Evolutionary conservation across 805 yeast species (phyloP).

Genomic region (Hanseniaspora lindneri): DNA sequence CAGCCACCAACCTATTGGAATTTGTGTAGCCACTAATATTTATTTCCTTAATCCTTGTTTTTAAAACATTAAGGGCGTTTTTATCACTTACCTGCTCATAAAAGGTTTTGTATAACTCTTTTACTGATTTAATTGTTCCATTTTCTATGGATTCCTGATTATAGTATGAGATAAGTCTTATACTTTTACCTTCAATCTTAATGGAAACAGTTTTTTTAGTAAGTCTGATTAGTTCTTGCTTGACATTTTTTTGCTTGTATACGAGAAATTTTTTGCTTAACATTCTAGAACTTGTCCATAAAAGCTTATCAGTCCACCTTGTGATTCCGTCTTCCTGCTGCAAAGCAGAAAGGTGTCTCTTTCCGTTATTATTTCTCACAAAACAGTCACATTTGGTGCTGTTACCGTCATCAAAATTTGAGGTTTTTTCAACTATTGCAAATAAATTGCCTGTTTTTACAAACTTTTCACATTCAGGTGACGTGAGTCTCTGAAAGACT

Average conservation of each 20-base stretch:
- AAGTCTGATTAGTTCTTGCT: conserved; percentile 28
- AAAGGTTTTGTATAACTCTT: neutral
- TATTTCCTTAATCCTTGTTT: conserved; percentile 7
- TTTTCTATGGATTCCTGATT: neutral
- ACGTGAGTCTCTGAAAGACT: conserved; percentile 45
- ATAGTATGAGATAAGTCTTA: conserved; percentile 14
- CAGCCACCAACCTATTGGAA: neutral
- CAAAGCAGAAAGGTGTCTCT: conserved; percentile 2
- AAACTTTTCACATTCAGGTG: neutral
- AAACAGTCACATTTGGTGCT: conserved; percentile 34
- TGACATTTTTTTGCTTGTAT: conserved; percentile 48
- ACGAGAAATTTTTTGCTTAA: conserved; percentile 65
- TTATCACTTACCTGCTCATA: neutral
- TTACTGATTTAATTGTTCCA: neutral
- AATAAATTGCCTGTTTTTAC: conserved; percentile 4
- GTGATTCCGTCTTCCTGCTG: conserved; percentile 36
- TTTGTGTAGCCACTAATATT: conserved; percentile 9
- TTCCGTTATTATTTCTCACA: conserved; percentile 28
- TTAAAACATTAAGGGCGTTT: neutral
- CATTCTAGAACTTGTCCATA: conserved; percentile 88
- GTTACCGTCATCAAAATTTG: neutral
- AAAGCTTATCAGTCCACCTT: conserved; percentile 93
- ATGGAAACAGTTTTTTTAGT: conserved; percentile 15
- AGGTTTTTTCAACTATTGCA: conserved; percentile 5
- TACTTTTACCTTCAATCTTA: conserved; percentile 9